Base-by-base conservation (phyloP, 2,329 filamentous ascomycete genomes). In the Colletotrichum sp. region DNA sequence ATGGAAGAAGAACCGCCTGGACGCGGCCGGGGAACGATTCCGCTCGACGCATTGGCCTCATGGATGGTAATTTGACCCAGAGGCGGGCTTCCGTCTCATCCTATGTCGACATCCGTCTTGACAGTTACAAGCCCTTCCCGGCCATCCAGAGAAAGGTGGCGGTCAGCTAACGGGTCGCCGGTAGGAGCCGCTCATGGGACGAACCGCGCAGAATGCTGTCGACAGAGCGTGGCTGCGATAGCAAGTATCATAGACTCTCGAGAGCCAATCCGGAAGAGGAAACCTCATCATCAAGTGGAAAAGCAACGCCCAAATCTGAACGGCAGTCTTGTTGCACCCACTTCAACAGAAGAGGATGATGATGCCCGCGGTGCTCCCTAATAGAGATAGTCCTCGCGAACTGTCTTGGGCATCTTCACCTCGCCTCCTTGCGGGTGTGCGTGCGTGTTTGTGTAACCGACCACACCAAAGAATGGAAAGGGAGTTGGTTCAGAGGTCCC, bases 391-490 rank as follows among this genome's bases (percentile, higher is more conserved):
- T 59, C 64, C 73, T 76, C 34, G 26, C 44, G 63, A n/a, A 2
- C 16, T 69, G 73, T 65, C 64, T 65, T 28, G 34, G 15, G 59
- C 57, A 59, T 73, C 70, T 73, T 75, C 55, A 72, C 36, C 55
- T 6, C 15, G 30, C 39, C 39, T 28, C 28, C 21, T 34, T 26
- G 69, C 52, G 28, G 16, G 39, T 55, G 36, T 44, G 34, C 24
- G 8, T 49, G 8, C 24, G 52, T 32, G 18, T 63, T 63, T 72
- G 69, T 64, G 70, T 69, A 64, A 69, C 34, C 26, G 39, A 28
- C 70, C 73, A 59, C 28, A 21, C 36, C 44, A 34, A 59, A 59
- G 73, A 73, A 76, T 69, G 64, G 21, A 28, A 66, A 74, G 73
- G 73, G 73, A 74, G 73, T 39, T 59, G 63, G 26, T 24, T 36